Percentiles rank a stretch among this genome's conserved stretches.
These are phyloP conservation scores for Aspergillus pseudonomiae DNA, from an alignment of 2,329 filamentous ascomycete species.

Conservation along the genomic window DNA sequence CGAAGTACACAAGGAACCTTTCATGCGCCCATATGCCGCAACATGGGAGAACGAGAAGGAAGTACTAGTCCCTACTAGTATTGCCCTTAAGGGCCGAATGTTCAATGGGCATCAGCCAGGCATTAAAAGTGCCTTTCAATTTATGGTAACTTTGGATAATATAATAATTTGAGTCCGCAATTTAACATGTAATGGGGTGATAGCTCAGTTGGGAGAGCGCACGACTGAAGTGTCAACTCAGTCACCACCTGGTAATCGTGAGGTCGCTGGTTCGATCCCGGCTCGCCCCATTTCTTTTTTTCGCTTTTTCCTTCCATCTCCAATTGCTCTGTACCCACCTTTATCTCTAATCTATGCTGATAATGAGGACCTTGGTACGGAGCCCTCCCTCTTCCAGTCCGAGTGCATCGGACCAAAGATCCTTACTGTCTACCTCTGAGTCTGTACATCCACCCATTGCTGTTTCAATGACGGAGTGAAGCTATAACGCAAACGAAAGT, in stretches of 20 bases:
- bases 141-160: neutral
- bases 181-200: neutral
- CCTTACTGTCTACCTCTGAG: neutral
- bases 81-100: too few species aligned
- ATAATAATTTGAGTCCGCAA: neutral
- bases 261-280: constrained; percentile 2
- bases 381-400: neutral
- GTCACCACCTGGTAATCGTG: neutral
- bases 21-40: too few species aligned
- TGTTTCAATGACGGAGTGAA: neutral
- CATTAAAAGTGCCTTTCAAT: too few species aligned
- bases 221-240: neutral
- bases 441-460: too few species aligned
- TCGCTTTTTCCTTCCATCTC: neutral
- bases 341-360: neutral
- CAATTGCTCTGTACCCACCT: too few species aligned
- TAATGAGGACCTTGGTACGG: too few species aligned
- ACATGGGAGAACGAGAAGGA: too few species aligned
- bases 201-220: constrained; percentile 2
- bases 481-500: neutral
- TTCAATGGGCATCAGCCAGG: too few species aligned
- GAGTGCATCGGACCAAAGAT: neutral
- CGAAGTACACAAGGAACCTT: too few species aligned
- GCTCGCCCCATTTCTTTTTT: neutral
- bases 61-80: too few species aligned